A percentile compares a stretch with the other conserved stretches of the same genome.
These are phyloP conservation scores for Henckelia pumila DNA, from an alignment of 257 asterid genomes.

Conservation along the genomic window DNA sequence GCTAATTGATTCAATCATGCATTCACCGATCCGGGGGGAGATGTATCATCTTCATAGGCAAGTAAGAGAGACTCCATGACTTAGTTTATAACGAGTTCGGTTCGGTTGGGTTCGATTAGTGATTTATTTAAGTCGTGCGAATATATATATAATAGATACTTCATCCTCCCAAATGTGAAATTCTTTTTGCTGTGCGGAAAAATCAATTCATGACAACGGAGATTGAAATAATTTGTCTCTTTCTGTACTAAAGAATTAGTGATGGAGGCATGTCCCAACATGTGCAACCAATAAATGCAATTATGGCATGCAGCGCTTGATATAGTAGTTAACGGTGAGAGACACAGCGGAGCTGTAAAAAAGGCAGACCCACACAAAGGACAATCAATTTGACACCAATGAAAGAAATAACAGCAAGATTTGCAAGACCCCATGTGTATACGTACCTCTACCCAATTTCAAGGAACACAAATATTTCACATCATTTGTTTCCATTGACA, in stretches of 20 bases:
- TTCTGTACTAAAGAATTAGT: too few relatives aligned
- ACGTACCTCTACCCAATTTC: not conserved
- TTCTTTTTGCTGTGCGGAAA: not conserved
- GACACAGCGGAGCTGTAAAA: not conserved
- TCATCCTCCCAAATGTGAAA: not conserved
- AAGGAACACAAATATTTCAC: not conserved
- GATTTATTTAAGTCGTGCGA: too few relatives aligned
- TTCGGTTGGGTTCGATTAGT: too few relatives aligned
- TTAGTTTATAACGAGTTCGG: too few relatives aligned
- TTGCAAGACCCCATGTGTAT: not conserved
- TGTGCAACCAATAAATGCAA: not conserved
- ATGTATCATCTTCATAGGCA: too few relatives aligned
- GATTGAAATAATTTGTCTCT: not conserved
- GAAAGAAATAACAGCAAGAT: not conserved
- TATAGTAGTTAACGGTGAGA: not conserved
- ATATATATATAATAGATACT: too few relatives aligned
- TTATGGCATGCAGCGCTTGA: not conserved
- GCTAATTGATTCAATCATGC: too few relatives aligned
- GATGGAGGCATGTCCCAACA: not conserved
- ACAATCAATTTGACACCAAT: not conserved
- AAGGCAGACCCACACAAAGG: not conserved
- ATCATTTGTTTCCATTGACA: not conserved
- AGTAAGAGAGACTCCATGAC: not conserved
- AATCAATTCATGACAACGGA: not conserved
- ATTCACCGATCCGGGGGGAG: not conserved